Conservation (phyloP, 192 early-diverging fungal genomes). For the Backusella tarrabulga region DNA sequence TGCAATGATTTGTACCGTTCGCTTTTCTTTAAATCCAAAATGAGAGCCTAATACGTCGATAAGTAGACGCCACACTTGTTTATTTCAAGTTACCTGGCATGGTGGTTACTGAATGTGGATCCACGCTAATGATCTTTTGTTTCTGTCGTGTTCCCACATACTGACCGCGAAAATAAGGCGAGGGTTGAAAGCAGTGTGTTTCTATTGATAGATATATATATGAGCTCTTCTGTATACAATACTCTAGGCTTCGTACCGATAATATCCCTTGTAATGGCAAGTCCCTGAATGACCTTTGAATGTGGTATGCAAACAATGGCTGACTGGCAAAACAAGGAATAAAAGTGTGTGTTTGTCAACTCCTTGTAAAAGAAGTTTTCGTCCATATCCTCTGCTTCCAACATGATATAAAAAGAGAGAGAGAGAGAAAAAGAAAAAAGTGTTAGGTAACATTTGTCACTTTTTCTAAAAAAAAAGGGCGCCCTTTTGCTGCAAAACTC, state of each 20-base stretch:
- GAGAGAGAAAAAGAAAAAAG: not conserved
- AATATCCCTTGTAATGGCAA: constrained; percentile 43
- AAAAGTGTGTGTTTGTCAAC: constrained; percentile 19
- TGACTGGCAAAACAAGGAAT: constrained; percentile 38
- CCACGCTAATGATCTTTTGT: constrained; percentile 48
- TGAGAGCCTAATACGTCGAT: not conserved
- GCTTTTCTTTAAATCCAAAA: constrained; percentile 40
- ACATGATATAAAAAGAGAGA: not conserved
- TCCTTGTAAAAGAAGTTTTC: constrained; percentile 34
- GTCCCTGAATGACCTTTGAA: constrained; percentile 40
- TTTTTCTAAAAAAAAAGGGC: not conserved
- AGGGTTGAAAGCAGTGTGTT: constrained; percentile 48
- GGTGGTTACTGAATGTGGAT: constrained; percentile 39
- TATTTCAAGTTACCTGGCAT: constrained; percentile 37
- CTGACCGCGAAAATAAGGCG: constrained; percentile 56
- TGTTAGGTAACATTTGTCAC: not conserved
- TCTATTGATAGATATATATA: constrained; percentile 30
- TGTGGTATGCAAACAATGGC: constrained; percentile 48
- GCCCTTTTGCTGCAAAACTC: not conserved
- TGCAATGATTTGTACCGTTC: constrained; percentile 42
- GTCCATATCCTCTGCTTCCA: constrained; percentile 33
- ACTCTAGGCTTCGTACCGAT: constrained; percentile 35
- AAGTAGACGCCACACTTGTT: not conserved
- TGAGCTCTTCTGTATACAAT: not conserved
- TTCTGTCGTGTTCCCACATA: constrained; percentile 45